Evolutionary conservation across 2,329 filamentous ascomycete species (phyloP).

Genomic region (Akanthomyces lecanii): DNA sequence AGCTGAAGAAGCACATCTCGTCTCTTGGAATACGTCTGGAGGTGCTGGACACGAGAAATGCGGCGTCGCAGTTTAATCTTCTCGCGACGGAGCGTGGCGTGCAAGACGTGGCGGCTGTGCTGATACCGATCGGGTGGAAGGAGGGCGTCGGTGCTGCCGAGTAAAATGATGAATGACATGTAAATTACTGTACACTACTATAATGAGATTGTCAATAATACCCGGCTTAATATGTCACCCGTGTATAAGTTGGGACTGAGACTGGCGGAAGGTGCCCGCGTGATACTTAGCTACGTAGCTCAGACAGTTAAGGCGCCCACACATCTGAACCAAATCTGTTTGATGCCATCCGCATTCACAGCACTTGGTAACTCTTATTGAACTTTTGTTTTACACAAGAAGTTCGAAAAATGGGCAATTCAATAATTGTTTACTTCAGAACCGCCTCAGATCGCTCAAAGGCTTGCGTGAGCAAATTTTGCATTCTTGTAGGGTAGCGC

Average conservation of each 20-base stretch:
- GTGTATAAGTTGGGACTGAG: too few species aligned
- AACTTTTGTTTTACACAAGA: too few species aligned
- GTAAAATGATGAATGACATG: constrained; percentile 13
- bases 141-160: constrained; percentile 48
- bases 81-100: constrained; percentile 91
- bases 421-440: too few species aligned
- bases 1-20: constrained; percentile 67
- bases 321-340: too few species aligned
- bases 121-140: constrained; percentile 82
- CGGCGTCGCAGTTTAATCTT: constrained; percentile 90
- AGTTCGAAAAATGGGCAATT: too few species aligned
- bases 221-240: too few species aligned
- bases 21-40: constrained; percentile 81
- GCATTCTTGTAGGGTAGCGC: neutral
- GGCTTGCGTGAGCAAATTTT: neutral
- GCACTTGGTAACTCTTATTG: too few species aligned
- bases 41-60: constrained; percentile 87
- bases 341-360: too few species aligned
- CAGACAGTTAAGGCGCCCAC: too few species aligned
- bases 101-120: constrained; percentile 75
- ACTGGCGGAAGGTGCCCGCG: too few species aligned
- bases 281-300: too few species aligned
- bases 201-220: neutral
- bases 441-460: too few species aligned
- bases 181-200: constrained; percentile 14